phyloP scores from a whole-genome alignment of 495 filamentous ascomycete genomes.

The Hypoxylon fuscum region DNA sequence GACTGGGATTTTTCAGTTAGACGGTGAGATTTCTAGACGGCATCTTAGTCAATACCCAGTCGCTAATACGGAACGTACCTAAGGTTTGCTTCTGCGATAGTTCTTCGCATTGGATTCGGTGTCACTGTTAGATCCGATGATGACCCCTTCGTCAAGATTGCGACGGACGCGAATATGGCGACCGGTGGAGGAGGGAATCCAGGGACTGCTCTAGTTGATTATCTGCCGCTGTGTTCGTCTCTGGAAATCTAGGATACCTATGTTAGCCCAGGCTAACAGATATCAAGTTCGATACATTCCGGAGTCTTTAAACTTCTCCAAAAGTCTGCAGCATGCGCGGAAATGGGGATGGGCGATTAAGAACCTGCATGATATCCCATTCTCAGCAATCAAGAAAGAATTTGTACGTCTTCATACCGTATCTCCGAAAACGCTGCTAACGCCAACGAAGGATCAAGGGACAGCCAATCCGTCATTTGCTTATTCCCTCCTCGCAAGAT shows the following conservation, averaged over 20 bases:
- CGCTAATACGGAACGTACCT: conserved; percentile 1
- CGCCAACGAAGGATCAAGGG: conserved; percentile 27
- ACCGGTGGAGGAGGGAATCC: conserved; percentile 55
- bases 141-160: conserved; percentile 56
- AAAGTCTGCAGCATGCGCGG: conserved; percentile 48
- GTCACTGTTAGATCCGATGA: conserved; percentile 51
- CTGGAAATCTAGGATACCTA: conserved; percentile 22
- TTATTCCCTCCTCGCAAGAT: conserved; percentile 43
- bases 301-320: conserved; percentile 54
- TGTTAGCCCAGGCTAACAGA: conserved; percentile 14
- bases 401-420: conserved; percentile 29
- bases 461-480: conserved; percentile 45
- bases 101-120: conserved; percentile 57
- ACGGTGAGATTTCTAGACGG: conserved; percentile 6
- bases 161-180: conserved; percentile 53
- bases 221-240: conserved; percentile 44
- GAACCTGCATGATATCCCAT: conserved; percentile 42
- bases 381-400: conserved; percentile 41
- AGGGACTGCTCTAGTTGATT: conserved; percentile 55
- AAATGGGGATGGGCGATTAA: conserved; percentile 50
- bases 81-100: conserved; percentile 48
- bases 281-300: conserved; percentile 49
- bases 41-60: background rate
- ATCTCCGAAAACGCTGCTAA: background rate
- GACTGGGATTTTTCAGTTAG: conserved; percentile 32